Conservation (phyloP, 78 protist species). For the Dictyostelium citrinum region DNA sequence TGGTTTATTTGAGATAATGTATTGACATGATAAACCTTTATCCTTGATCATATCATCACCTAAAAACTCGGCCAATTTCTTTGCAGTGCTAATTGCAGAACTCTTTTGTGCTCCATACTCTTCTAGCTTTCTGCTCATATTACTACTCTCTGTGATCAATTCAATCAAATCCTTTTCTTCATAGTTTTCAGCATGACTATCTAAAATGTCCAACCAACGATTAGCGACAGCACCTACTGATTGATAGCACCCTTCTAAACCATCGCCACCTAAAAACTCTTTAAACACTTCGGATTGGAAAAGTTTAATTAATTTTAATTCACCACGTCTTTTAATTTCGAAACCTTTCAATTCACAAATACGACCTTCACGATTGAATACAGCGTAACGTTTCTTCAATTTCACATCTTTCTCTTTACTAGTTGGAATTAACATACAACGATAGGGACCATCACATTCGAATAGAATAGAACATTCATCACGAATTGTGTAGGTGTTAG, state of each 20-base stretch:
- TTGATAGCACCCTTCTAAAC: conserved; percentile 91
- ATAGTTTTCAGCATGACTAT: conserved; percentile 79
- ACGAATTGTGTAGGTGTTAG: conserved; percentile 14
- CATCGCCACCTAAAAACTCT: conserved; percentile 84
- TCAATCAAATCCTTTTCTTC: conserved; percentile 93
- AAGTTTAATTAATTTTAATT: conserved; percentile 96
- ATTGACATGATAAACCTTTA: conserved; percentile 94
- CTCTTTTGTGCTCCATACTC: conserved; percentile 92
- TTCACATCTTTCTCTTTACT: conserved; percentile 95
- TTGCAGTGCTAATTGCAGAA: conserved; percentile 89
- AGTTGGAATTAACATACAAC: conserved; percentile 98
- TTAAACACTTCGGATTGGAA: conserved; percentile 96
- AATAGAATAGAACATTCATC: conserved; percentile 96
- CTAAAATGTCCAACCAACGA: conserved; percentile 94
- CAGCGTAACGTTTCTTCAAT: conserved; percentile 93
- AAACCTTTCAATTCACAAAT: conserved; percentile 99
- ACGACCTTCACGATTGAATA: conserved; percentile 93
- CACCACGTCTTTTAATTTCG: conserved; percentile 99
- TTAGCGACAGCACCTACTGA: conserved; percentile 93
- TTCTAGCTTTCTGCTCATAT: conserved; percentile 90
- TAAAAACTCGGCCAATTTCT: conserved; percentile 90
- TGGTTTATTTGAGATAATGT: conserved; percentile 91
- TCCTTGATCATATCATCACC: conserved; percentile 95
- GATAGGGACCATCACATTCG: conserved; percentile 99
- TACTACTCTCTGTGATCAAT: conserved; percentile 89